Conservation (phyloP, 2,329 filamentous ascomycete species). For the Arthroderma sp. region DNA sequence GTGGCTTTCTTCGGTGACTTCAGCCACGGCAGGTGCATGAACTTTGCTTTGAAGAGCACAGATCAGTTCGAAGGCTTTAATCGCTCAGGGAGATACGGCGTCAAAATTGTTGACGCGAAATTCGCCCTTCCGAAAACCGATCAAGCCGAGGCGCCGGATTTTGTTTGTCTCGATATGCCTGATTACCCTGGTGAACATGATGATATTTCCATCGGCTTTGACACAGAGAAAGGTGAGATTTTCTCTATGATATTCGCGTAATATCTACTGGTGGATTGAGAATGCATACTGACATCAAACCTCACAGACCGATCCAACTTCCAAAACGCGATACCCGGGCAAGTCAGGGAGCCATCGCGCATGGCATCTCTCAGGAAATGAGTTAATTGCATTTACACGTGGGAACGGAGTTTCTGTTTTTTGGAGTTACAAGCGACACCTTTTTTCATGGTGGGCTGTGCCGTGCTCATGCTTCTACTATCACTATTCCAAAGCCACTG, state of each 20-base stretch:
- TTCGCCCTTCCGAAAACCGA: slow-evolving; percentile 60
- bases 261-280: not conserved
- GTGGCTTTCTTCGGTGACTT: slow-evolving; percentile 83
- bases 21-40: slow-evolving; percentile 75
- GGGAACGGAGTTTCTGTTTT: not conserved
- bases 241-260: not conserved
- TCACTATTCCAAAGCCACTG: too few relatives aligned
- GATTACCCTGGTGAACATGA: slow-evolving; percentile 88
- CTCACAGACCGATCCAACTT: slow-evolving; percentile 25
- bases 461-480: not conserved
- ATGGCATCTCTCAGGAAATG: slow-evolving; percentile 30
- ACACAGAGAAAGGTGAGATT: slow-evolving; percentile 58
- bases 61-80: slow-evolving; percentile 62
- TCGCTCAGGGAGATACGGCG: slow-evolving; percentile 51
- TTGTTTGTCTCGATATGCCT: slow-evolving; percentile 73
- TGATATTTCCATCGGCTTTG: slow-evolving; percentile 76
- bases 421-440: not conserved
- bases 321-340: slow-evolving; percentile 25
- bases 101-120: slow-evolving; percentile 79
- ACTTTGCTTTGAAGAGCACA: slow-evolving; percentile 70
- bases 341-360: slow-evolving; percentile 25
- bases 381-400: slow-evolving; percentile 6
- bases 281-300: not conserved
- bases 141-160: slow-evolving; percentile 46
- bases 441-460: not conserved